These are phyloP conservation scores for Trichoderma atrobrunneum DNA, from an alignment of 2,329 filamentous ascomycete species.

Conservation along the genomic window DNA sequence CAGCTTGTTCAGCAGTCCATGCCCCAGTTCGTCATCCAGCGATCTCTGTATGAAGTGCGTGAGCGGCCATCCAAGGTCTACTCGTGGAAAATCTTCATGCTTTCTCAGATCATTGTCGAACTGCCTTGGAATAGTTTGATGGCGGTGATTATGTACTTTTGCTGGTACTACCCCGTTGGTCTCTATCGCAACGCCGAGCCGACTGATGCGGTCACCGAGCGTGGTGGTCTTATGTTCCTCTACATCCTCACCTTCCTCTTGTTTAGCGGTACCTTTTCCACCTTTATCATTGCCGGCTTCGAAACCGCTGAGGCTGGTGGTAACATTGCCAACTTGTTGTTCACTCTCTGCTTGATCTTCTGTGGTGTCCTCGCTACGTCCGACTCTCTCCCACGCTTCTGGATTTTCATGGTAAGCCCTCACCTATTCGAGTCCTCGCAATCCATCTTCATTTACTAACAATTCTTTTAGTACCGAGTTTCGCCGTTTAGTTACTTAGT, in stretches of 20 bases:
- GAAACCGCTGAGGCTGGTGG: constrained; percentile 72
- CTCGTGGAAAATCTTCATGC: constrained; percentile 80
- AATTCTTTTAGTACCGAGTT: constrained; percentile 55
- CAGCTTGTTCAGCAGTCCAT: constrained; percentile 77
- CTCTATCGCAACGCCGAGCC: constrained; percentile 67
- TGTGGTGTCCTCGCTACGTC: constrained; percentile 70
- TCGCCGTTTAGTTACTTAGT: constrained; percentile 83
- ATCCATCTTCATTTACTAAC: not conserved
- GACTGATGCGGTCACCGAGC: constrained; percentile 60
- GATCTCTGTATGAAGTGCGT: constrained; percentile 78
- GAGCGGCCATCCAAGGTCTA: constrained; percentile 84
- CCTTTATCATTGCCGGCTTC: constrained; percentile 72
- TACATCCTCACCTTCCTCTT: constrained; percentile 72
- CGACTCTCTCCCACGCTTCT: constrained; percentile 65
- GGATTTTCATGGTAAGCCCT: constrained; percentile 65
- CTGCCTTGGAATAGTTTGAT: constrained; percentile 80
- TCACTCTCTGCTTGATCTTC: constrained; percentile 72
- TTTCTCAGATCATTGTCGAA: constrained; percentile 80
- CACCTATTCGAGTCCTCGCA: not conserved
- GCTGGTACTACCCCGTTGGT: constrained; percentile 84
- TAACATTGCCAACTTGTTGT: constrained; percentile 72
- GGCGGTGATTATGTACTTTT: constrained; percentile 72
- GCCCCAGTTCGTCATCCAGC: constrained; percentile 81
- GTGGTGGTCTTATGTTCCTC: constrained; percentile 76
- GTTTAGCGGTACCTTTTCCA: constrained; percentile 78